These are phyloP conservation scores for Drechslerella dactyloides DNA, from an alignment of 2,329 filamentous ascomycete species.

Conservation along the genomic window DNA sequence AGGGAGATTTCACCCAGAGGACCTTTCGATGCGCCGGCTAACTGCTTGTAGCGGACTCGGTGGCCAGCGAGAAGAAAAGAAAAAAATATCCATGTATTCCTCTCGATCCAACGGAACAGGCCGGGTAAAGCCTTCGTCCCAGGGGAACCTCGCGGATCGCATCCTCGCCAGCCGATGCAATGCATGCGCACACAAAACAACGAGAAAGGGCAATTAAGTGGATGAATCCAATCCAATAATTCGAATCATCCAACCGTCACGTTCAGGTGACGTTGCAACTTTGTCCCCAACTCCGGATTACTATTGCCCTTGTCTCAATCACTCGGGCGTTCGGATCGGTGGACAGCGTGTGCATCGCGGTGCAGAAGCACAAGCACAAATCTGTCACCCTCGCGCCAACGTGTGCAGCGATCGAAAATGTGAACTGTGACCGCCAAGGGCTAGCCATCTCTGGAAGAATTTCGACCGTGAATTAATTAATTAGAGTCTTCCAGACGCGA, in stretches of 20 bases:
- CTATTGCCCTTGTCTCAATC: conserved; percentile 29
- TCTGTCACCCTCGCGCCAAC: too few species aligned
- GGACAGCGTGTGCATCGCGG: background rate
- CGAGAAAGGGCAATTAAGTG: background rate
- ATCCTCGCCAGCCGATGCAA: conserved; percentile 30
- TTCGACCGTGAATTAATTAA: conserved; percentile 16
- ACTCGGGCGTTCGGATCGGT: too few species aligned
- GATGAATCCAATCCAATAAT: too few species aligned
- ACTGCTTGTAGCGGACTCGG: background rate
- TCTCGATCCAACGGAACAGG: conserved; percentile 36
- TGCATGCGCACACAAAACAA: conserved; percentile 2
- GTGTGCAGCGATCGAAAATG: conserved; percentile 5
- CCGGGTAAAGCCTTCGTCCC: conserved; percentile 43
- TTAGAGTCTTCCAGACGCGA: conserved; percentile 4
- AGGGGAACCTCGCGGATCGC: conserved; percentile 21
- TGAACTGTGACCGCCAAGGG: background rate
- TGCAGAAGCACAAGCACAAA: conserved; percentile 21
- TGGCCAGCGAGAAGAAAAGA: conserved; percentile 1
- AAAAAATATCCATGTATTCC: conserved; percentile 3
- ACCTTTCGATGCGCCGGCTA: conserved; percentile 20
- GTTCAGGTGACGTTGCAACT: conserved; percentile 25
- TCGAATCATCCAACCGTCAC: conserved; percentile 4
- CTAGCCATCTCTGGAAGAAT: conserved; percentile 40
- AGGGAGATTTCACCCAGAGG: conserved; percentile 31
- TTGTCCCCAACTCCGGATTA: conserved; percentile 25